A percentile compares a stretch with the other conserved stretches of the same genome.
Evolutionary conservation across 2,329 filamentous ascomycete genomes (phyloP).

Genomic region (Aspergillus phoenicis): DNA sequence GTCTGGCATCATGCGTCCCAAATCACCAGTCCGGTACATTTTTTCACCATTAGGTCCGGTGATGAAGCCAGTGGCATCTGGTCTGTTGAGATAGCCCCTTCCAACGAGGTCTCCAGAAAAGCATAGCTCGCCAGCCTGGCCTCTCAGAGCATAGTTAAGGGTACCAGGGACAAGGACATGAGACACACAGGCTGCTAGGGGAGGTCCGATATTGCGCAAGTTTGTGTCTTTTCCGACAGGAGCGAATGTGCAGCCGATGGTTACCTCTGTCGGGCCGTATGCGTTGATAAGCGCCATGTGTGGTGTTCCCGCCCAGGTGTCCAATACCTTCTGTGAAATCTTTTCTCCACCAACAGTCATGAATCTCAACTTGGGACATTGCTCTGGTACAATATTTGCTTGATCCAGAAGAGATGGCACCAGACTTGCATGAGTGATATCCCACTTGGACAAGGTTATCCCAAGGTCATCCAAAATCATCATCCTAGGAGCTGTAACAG

Average conservation of each 20-base stretch:
- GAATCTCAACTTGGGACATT: slow-evolving; percentile 31
- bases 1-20: slow-evolving; percentile 75
- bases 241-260: slow-evolving; percentile 37
- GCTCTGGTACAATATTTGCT: slow-evolving; percentile 24
- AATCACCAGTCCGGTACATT: slow-evolving; percentile 79
- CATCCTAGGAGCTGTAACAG: slow-evolving; percentile 28
- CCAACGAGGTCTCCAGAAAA: slow-evolving; percentile 33
- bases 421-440: slow-evolving; percentile 36
- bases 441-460: slow-evolving; percentile 28
- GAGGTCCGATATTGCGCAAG: slow-evolving; percentile 35
- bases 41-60: slow-evolving; percentile 33
- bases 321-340: slow-evolving; percentile 36
- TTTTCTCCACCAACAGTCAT: slow-evolving; percentile 41
- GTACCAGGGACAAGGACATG: slow-evolving; percentile 34
- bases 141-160: slow-evolving; percentile 26
- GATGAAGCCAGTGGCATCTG: slow-evolving; percentile 29
- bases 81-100: slow-evolving; percentile 33
- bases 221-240: slow-evolving; percentile 28
- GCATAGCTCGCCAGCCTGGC: slow-evolving; percentile 34
- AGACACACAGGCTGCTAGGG: slow-evolving; percentile 26
- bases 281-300: slow-evolving; percentile 33
- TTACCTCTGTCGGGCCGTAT: slow-evolving; percentile 41
- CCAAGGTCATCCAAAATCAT: slow-evolving; percentile 34
- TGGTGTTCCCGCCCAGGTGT: slow-evolving; percentile 32
- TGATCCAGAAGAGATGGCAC: slow-evolving; percentile 33